A percentile compares a stretch with the other conserved stretches of the same genome.
Evolutionary conservation across 2,329 filamentous ascomycete genomes (phyloP).

Genomic region (Aspergillus flavus): DNA sequence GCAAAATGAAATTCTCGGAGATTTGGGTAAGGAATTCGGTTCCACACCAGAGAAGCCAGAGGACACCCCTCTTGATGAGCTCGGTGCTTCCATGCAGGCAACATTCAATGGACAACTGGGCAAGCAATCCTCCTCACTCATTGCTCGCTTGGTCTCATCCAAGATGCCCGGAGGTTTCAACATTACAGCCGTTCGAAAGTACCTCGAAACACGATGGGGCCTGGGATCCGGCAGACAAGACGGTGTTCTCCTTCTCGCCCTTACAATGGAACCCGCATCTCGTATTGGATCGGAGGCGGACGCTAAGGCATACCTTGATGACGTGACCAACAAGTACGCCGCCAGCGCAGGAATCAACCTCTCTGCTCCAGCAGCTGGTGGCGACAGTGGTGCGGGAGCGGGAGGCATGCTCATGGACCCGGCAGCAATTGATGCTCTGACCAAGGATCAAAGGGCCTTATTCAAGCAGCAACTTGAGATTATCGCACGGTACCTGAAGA

Average conservation of each 20-base stretch:
- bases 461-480: constrained; percentile 99
- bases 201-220: constrained; percentile 92
- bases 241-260: constrained; percentile 80
- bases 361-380: constrained; percentile 69
- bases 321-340: constrained; percentile 87
- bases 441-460: constrained; percentile 90
- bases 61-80: constrained; percentile 93
- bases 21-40: constrained; percentile 96
- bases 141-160: constrained; percentile 92
- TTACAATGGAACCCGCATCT: constrained; percentile 89
- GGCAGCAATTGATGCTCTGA: constrained; percentile 91
- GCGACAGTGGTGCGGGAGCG: constrained; percentile 69
- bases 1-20: constrained; percentile 97
- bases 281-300: constrained; percentile 88
- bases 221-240: constrained; percentile 85
- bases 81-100: constrained; percentile 91
- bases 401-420: constrained; percentile 99
- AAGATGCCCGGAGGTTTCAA: constrained; percentile 99
- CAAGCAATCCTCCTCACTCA: constrained; percentile 90
- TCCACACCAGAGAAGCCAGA: constrained; percentile 98
- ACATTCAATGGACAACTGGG: constrained; percentile 99
- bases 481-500: constrained; percentile 92
- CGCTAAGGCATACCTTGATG: constrained; percentile 89
- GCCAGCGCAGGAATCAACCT: constrained; percentile 79
- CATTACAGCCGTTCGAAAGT: constrained; percentile 93